phyloP scores from a whole-genome alignment of 768 basidiomycete genomes.

The Phylloporus arenicola region DNA sequence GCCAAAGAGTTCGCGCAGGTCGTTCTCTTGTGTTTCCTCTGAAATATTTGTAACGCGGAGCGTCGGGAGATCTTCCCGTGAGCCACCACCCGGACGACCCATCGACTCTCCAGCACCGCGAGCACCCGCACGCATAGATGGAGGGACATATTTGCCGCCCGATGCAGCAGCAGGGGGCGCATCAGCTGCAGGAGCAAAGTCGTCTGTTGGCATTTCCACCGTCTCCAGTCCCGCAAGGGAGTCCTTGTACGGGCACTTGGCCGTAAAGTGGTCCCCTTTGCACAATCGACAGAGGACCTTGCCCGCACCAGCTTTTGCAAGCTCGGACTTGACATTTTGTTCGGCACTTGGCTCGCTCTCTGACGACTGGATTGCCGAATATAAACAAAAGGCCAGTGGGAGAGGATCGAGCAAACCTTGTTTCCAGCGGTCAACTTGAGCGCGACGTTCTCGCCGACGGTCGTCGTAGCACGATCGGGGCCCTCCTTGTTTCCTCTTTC shows the following conservation, averaged over 20 bases:
- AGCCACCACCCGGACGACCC: slow-evolving; percentile 41
- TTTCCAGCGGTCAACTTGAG: slow-evolving; percentile 61
- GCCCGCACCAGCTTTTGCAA: slow-evolving; percentile 72
- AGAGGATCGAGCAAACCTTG: slow-evolving; percentile 37
- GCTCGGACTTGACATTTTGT: slow-evolving; percentile 58
- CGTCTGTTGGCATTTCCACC: slow-evolving; percentile 37
- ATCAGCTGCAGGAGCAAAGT: slow-evolving; percentile 34
- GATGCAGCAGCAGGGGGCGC: slow-evolving; percentile 31
- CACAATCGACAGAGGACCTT: slow-evolving; percentile 91
- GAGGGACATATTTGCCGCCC: slow-evolving; percentile 87
- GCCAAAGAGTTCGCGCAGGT: slow-evolving; percentile 87
- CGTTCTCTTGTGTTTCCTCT: slow-evolving; percentile 91
- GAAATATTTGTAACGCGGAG: slow-evolving; percentile 96
- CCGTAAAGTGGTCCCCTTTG: slow-evolving; percentile 96
- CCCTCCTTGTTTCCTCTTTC: slow-evolving; percentile 85
- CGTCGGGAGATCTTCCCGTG: slow-evolving; percentile 90
- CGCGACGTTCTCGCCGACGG: slow-evolving; percentile 71
- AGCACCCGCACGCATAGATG: slow-evolving; percentile 76
- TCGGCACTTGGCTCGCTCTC: slow-evolving; percentile 66
- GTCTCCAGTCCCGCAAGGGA: slow-evolving; percentile 74
- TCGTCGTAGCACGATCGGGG: slow-evolving; percentile 90
- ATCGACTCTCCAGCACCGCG: slow-evolving; percentile 75
- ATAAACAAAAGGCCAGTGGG: not conserved
- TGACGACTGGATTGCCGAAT: slow-evolving; percentile 35
- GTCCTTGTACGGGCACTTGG: slow-evolving; percentile 98